Conservation (phyloP, 2,329 filamentous ascomycete genomes). For the Aschersonia sp. region DNA sequence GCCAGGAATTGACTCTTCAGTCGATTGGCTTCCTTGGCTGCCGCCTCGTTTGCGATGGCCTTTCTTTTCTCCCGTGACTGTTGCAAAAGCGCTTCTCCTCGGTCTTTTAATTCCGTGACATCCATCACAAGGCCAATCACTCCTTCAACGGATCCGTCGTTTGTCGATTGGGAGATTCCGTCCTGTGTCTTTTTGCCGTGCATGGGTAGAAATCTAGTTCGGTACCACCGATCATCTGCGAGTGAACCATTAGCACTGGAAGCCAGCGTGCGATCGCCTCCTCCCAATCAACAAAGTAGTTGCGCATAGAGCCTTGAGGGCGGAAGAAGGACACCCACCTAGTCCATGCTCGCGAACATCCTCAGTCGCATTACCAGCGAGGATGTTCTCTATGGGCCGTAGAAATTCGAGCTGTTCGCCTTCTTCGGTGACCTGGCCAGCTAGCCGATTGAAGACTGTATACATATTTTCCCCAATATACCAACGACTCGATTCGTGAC, state of each 20-base stretch:
- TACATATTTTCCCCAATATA: constrained; percentile 49
- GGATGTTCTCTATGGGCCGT: constrained; percentile 45
- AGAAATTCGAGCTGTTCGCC: constrained; percentile 34
- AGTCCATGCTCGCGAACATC: constrained; percentile 50
- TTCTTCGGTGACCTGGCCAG: constrained; percentile 21
- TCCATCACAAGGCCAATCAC: constrained; percentile 72
- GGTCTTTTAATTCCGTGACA: constrained; percentile 55
- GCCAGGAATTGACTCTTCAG: constrained; percentile 70
- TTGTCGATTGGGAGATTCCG: constrained; percentile 20
- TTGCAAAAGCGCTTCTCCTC: constrained; percentile 46
- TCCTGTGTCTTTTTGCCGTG: constrained; percentile 39
- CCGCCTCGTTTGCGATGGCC: constrained; percentile 58
- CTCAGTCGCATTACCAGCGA: constrained; percentile 43
- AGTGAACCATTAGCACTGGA: neutral
- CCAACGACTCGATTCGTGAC: constrained; percentile 26
- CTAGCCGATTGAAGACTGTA: constrained; percentile 42
- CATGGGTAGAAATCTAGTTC: constrained; percentile 57
- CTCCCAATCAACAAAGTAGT: neutral
- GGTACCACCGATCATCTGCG: constrained; percentile 48
- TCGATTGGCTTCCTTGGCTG: constrained; percentile 66
- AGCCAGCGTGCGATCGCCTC: constrained; percentile 1
- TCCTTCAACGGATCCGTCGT: constrained; percentile 44
- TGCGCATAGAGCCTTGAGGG: neutral
- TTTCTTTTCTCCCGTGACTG: constrained; percentile 56
- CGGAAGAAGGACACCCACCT: constrained; percentile 17